Evolutionary conservation across 1,284 basidiomycete genomes (phyloP).

Genomic region (Leccinum laetum): DNA sequence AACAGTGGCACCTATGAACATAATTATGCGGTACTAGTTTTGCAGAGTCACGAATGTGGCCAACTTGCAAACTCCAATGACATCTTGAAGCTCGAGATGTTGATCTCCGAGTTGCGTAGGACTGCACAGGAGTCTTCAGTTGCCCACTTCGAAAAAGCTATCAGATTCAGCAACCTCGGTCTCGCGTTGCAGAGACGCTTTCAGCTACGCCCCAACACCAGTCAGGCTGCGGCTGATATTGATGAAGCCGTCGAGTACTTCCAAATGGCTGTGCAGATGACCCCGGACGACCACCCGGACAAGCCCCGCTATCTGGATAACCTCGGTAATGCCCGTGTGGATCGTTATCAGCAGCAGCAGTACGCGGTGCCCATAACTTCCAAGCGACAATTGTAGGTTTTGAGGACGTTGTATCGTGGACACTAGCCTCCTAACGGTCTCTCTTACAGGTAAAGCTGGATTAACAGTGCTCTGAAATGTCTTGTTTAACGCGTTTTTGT

Average conservation of each 20-base stretch:
- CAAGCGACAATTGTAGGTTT: background rate
- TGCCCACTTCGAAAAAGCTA: background rate
- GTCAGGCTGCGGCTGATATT: background rate
- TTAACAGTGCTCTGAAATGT: background rate
- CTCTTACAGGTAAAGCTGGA: background rate
- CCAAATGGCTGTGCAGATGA: background rate
- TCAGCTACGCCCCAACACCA: background rate
- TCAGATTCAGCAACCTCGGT: constrained; percentile 7
- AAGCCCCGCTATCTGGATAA: background rate
- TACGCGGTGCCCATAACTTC: background rate
- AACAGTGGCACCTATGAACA: background rate
- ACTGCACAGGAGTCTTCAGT: constrained; percentile 1
- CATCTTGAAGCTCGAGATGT: constrained; percentile 1
- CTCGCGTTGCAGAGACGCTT: background rate
- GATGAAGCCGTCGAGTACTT: background rate
- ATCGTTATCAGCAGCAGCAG: background rate
- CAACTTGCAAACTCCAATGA: background rate
- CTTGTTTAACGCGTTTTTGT: background rate
- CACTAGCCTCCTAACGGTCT: background rate
- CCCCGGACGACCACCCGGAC: background rate
- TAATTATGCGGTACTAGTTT: constrained; percentile 4
- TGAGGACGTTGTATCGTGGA: background rate
- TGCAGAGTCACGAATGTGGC: constrained; percentile 3
- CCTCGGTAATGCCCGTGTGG: background rate
- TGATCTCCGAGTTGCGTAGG: constrained; percentile 1